Evolutionary conservation across 148 eudicot genomes (phyloP), one percentile per base, ranked within the genome.

Genomic region (Chenopodium berlandieri): DNA sequence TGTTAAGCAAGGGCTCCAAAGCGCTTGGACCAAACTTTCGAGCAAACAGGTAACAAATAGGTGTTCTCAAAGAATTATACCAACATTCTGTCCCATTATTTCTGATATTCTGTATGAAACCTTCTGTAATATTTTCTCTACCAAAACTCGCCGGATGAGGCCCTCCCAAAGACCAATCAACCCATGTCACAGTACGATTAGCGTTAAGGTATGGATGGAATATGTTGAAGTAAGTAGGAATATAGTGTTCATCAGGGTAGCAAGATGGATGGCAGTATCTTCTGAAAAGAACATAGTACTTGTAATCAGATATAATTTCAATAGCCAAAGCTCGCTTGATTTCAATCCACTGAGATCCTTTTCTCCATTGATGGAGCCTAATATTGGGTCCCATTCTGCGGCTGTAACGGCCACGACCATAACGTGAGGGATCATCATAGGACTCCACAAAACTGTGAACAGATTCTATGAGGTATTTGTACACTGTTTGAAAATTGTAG

Each of bases 291-390:
- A 56, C 73, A 82, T 90, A 92, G 86, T 89, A 92, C 75, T 88
- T 91, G 68, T 91, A 88, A 54, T 92, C 95, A 1, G 95, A 82
- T 69, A 94, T 87, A 44, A 94, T 76, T n/a, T 76, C 84, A 52
- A 88, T 62, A 7, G 95, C 98, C 22, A 90, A 52, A 23, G 67
- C 67, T 7, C 97, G 92, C 34, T 86, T 88, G 0, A 92, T 54
- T 88, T 92, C 95, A 46, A 94, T 92, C 98, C 97, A 94, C 46
- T 91, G 95, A 9, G 97, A 90, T 63, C 97, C 97, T 85, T 94
- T 92, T 54, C 95, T 81, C 98, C 97, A 94, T 40, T 92, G 94
- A 30, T 84, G 63, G 56, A 91, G 94, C 62, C 16, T 73, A 32
- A 92, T 92, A 52, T 75, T 78, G 7, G 97, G 98, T 79, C 62